These are phyloP conservation scores for Cryptomeria japonica DNA, from an alignment of 75 land plant genomes.

Conservation along the genomic window DNA sequence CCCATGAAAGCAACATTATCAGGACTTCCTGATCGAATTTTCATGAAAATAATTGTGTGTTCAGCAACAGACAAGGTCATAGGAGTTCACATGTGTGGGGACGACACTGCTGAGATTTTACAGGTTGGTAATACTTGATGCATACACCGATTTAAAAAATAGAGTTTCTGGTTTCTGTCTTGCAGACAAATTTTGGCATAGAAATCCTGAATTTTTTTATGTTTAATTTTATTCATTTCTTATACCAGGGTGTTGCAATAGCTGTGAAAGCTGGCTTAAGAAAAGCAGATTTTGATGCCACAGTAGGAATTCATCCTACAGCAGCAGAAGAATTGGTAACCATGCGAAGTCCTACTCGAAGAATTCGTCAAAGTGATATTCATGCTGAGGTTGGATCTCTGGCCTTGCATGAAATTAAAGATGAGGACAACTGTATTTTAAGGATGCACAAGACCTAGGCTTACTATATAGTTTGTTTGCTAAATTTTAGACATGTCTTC, in stretches of 20 bases:
- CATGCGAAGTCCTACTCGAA: slow-evolving; percentile 88
- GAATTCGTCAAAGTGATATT: slow-evolving; percentile 40
- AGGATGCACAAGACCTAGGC: not conserved
- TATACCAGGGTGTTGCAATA: slow-evolving; percentile 86
- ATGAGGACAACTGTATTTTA: not conserved
- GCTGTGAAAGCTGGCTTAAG: slow-evolving; percentile 96
- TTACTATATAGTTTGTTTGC: not conserved
- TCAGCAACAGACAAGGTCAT: slow-evolving; percentile 81
- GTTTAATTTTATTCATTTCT: slow-evolving; percentile 2
- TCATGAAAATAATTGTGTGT: slow-evolving; percentile 92
- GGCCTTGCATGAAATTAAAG: not conserved
- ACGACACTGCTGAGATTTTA: slow-evolving; percentile 86
- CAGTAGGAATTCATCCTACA: slow-evolving; percentile 98
- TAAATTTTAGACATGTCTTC: not conserved
- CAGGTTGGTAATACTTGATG: slow-evolving; percentile 65
- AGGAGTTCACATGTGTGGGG: slow-evolving; percentile 98
- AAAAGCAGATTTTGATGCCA: slow-evolving; percentile 90
- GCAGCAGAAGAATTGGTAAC: slow-evolving; percentile 99
- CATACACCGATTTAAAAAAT: not conserved
- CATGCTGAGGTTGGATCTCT: slow-evolving; percentile 46
- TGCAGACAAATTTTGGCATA: not conserved
- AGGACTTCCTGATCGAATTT: slow-evolving; percentile 90
- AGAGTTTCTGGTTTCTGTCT: not conserved
- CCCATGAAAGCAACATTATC: slow-evolving; percentile 97
- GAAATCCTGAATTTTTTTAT: not conserved